Evolutionary conservation across 257 asterid species (phyloP).

Genomic region (Nicotiana attenuata): DNA sequence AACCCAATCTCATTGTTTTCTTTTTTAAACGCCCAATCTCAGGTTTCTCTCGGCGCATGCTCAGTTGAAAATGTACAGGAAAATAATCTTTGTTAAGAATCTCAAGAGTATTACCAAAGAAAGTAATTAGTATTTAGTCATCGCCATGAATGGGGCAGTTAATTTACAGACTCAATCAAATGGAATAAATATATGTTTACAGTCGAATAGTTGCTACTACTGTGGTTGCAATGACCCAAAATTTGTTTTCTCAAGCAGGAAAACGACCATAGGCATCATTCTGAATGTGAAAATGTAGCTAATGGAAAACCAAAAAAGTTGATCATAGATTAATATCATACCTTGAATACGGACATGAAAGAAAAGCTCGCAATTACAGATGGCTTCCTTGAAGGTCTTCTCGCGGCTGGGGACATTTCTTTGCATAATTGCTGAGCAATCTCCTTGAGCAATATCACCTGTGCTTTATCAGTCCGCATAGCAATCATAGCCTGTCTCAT

Average conservation of each 20-base stretch:
- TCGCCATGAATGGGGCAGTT: not conserved
- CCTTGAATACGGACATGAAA: slow-evolving; percentile 69
- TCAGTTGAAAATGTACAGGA: not conserved
- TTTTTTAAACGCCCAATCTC: not conserved
- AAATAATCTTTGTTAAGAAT: not conserved
- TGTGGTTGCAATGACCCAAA: not conserved
- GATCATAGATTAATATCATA: slow-evolving; percentile 19
- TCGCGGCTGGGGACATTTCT: slow-evolving; percentile 60
- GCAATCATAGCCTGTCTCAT: slow-evolving; percentile 91
- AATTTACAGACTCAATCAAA: not conserved
- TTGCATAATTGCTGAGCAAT: slow-evolving; percentile 85
- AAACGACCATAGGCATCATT: not conserved
- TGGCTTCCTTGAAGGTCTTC: slow-evolving; percentile 49
- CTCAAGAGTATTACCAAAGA: not conserved
- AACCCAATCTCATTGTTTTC: not conserved
- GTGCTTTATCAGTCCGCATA: slow-evolving; percentile 90
- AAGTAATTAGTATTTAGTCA: not conserved
- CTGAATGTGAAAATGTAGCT: slow-evolving; percentile 51
- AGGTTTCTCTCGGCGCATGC: not conserved
- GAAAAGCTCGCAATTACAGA: slow-evolving; percentile 44
- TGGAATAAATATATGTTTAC: not conserved
- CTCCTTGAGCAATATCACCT: slow-evolving; percentile 78
- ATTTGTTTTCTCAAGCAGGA: not conserved
- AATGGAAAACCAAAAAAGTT: not conserved
- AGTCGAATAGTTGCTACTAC: not conserved